phyloP scores from a whole-genome alignment of 352 stramenopile species.

The Globisporangium viniferum region DNA sequence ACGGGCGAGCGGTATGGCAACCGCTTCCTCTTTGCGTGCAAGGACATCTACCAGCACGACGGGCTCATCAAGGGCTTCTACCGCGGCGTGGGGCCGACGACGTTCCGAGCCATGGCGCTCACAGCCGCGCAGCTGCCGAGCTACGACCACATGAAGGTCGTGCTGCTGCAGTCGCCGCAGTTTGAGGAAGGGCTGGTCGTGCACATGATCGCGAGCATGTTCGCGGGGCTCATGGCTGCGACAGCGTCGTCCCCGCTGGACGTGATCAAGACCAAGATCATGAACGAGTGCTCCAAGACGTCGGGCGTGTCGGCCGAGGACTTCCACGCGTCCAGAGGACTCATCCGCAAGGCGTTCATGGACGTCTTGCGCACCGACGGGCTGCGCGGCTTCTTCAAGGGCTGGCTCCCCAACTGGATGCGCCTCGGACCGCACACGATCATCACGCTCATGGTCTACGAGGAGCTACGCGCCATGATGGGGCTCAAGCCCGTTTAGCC shows the following conservation, averaged over 20 bases:
- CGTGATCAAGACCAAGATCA: constrained; percentile 86
- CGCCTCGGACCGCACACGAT: constrained; percentile 71
- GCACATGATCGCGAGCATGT: constrained; percentile 69
- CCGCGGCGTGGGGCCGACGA: constrained; percentile 62
- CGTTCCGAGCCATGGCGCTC: constrained; percentile 65
- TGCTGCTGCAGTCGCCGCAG: constrained; percentile 43
- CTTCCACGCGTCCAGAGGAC: constrained; percentile 28
- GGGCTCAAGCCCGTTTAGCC: constrained; percentile 56
- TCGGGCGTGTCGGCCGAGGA: constrained; percentile 24
- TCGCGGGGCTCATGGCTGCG: constrained; percentile 66
- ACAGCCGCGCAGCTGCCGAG: constrained; percentile 72
- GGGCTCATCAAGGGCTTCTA: constrained; percentile 68
- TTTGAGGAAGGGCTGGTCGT: constrained; percentile 57
- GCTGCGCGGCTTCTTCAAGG: constrained; percentile 71
- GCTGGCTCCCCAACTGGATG: constrained; percentile 75
- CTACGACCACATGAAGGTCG: constrained; percentile 81
- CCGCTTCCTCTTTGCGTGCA: constrained; percentile 58
- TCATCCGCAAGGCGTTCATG: constrained; percentile 55
- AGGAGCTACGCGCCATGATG: constrained; percentile 51
- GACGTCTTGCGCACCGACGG: constrained; percentile 52
- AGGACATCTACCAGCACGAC: constrained; percentile 58
- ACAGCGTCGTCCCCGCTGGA: constrained; percentile 72
- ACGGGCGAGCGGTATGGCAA: constrained; percentile 59
- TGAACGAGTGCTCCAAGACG: constrained; percentile 62
- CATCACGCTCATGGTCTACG: constrained; percentile 75